phyloP scores from a whole-genome alignment of 768 basidiomycete genomes.

The Zangia roseola region DNA sequence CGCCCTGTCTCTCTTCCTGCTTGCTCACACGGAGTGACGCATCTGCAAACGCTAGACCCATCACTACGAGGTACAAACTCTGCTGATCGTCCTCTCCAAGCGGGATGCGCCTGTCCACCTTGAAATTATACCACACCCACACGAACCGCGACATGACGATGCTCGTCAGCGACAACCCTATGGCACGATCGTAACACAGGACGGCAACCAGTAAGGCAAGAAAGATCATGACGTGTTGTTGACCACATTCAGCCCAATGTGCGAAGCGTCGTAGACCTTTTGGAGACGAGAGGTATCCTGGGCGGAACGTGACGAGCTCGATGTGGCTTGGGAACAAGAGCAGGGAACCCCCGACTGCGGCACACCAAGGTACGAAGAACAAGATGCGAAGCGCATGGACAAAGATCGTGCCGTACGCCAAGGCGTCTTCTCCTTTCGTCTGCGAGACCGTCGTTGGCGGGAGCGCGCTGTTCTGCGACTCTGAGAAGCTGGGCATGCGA shows the following conservation, averaged over 20 bases:
- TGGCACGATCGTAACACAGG: constrained; percentile 16
- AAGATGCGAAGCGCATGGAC: constrained; percentile 12
- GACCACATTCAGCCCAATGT: constrained; percentile 37
- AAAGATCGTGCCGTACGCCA: neutral
- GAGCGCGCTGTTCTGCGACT: neutral
- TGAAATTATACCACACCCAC: constrained; percentile 29
- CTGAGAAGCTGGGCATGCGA: constrained; percentile 16
- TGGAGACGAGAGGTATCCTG: constrained; percentile 29
- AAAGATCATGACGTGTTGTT: constrained; percentile 36
- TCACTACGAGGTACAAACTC: constrained; percentile 32
- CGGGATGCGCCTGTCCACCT: constrained; percentile 21
- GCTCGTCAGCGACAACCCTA: constrained; percentile 22
- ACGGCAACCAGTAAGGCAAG: constrained; percentile 19
- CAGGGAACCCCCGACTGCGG: constrained; percentile 33
- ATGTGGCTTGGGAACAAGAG: constrained; percentile 29
- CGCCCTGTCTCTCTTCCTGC: neutral
- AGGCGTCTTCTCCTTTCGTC: neutral
- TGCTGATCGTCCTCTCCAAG: constrained; percentile 35
- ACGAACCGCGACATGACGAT: constrained; percentile 21
- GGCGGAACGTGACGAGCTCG: constrained; percentile 27
- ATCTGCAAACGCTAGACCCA: constrained; percentile 13
- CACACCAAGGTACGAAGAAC: constrained; percentile 37
- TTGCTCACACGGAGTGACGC: neutral
- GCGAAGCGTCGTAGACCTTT: constrained; percentile 37
- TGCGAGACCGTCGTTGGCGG: neutral